Conservation (phyloP, 169 alveolate genomes). For the Plasmodium cynomolgi region DNA sequence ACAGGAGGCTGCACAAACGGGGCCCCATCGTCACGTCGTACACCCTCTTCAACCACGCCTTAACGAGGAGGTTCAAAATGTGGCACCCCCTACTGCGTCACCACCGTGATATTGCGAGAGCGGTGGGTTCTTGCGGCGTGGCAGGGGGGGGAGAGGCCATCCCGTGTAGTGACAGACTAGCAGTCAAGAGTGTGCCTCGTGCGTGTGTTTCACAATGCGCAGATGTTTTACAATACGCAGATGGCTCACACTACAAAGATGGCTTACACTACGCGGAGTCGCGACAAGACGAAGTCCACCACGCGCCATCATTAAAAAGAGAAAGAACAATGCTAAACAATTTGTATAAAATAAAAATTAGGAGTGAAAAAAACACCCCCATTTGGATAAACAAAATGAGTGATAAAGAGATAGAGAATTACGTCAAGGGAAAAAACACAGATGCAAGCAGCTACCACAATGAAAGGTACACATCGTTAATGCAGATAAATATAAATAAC, state of each 20-base stretch:
- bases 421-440: neutral
- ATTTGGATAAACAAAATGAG: neutral
- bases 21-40: constrained; percentile 18
- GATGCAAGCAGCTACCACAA: neutral
- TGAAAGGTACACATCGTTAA: constrained; percentile 17
- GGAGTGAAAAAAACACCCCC: neutral
- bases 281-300: neutral
- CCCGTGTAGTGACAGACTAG: neutral
- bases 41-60: constrained; percentile 6
- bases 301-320: neutral
- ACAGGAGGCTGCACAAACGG: neutral
- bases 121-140: neutral
- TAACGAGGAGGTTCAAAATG: constrained; percentile 20
- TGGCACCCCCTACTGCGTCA: neutral
- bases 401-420: constrained; percentile 10
- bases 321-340: constrained; percentile 4
- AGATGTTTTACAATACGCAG: too few species aligned
- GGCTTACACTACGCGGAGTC: neutral
- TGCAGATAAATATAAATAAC: constrained; percentile 24
- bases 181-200: neutral
- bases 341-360: constrained; percentile 12
- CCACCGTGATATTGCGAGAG: neutral
- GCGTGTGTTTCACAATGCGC: neutral
- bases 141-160: neutral
- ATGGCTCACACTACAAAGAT: neutral